Base-by-base conservation (phyloP, 352 stramenopile species). In the Pythium sp. region DNA sequence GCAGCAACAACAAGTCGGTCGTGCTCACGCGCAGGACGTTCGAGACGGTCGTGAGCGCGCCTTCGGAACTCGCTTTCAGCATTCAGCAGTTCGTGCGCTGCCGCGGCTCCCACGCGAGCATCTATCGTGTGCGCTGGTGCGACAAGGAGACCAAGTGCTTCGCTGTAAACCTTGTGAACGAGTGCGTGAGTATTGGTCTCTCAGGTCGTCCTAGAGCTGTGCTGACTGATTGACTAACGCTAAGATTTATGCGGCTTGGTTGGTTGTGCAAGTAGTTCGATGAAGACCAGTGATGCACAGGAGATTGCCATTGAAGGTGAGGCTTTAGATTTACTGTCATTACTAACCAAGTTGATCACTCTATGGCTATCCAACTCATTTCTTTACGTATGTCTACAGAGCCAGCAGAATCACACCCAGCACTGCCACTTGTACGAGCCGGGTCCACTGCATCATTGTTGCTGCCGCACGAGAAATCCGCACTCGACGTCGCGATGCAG, bases 71-170 rank as follows among this genome's bases (percentile, higher is more conserved):
- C 26, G 77, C 81, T 0, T 86, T 84, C 46, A 87, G 72, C 38
- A 61, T 93, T 0, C 87, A 95, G 72, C 81, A 88, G 51, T 93
- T 88, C 66, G 71, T 95, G 22, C 79, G 77, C 32, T 92, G 87
- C 57, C 83, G 87, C 0, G 87, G 87, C 15, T 77, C 79, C 5
- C 75, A 92, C 26, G 76, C 82, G 11, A 92, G 84, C 46, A 78
- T 93, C 43, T 93, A 93, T 61, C 83, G 85, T 41, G 70, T 93
- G 26, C 80, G 79, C 32, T 95, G 85, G 84, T 74, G 69, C 20
- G 66, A 81, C 2, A 70, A 75, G 1, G 78, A 82, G 46, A 75
- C 77, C 51, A 81, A 91, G 7, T 83, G 84, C 58, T 92, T 83
- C 49, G 87, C 77, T 0, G 75, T 93, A 46, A 93, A 95, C 59